A percentile compares a stretch with the other conserved stretches of the same genome.
These are phyloP conservation scores for Colletotrichum tanaceti DNA, from an alignment of 2,329 filamentous ascomycete species.

Conservation along the genomic window DNA sequence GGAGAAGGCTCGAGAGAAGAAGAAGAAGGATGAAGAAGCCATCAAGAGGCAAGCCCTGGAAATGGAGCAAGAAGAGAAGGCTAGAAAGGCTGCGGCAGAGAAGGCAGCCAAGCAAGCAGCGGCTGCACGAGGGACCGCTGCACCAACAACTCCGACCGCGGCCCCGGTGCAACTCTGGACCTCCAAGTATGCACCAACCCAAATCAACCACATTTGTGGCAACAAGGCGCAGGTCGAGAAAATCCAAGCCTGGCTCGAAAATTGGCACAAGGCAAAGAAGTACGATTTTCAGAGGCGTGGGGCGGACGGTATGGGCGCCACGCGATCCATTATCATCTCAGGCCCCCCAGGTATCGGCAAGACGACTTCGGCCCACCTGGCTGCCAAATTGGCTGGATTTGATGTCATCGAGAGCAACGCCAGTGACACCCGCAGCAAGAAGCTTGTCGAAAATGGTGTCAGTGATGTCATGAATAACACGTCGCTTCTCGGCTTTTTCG, in stretches of 20 bases:
- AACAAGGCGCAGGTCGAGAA: constrained; percentile 93
- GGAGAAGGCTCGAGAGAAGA: constrained; percentile 85
- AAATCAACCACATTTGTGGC: constrained; percentile 89
- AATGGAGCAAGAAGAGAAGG: constrained; percentile 85
- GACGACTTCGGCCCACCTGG: constrained; percentile 94
- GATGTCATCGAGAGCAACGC: constrained; percentile 96
- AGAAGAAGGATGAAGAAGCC: constrained; percentile 85
- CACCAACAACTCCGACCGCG: constrained; percentile 54
- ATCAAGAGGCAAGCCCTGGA: constrained; percentile 82
- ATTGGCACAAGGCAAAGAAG: constrained; percentile 83
- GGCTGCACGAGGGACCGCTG: constrained; percentile 55
- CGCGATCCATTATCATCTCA: constrained; percentile 92
- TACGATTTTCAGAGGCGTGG: constrained; percentile 85
- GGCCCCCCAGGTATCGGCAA: constrained; percentile 97
- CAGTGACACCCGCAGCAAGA: constrained; percentile 95
- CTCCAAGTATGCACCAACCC: constrained; percentile 90
- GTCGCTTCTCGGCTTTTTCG: constrained; percentile 90
- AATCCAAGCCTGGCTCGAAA: constrained; percentile 86
- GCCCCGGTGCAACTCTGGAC: constrained; percentile 80
- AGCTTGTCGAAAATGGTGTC: constrained; percentile 89
- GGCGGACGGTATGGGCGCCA: constrained; percentile 83
- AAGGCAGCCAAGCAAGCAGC: constrained; percentile 65
- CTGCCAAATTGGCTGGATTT: constrained; percentile 91
- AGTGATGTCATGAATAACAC: constrained; percentile 93
- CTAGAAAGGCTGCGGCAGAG: constrained; percentile 62